Evolutionary conservation across 1,284 basidiomycete species (phyloP).

Genomic region (Heterobasidion irregulare): DNA sequence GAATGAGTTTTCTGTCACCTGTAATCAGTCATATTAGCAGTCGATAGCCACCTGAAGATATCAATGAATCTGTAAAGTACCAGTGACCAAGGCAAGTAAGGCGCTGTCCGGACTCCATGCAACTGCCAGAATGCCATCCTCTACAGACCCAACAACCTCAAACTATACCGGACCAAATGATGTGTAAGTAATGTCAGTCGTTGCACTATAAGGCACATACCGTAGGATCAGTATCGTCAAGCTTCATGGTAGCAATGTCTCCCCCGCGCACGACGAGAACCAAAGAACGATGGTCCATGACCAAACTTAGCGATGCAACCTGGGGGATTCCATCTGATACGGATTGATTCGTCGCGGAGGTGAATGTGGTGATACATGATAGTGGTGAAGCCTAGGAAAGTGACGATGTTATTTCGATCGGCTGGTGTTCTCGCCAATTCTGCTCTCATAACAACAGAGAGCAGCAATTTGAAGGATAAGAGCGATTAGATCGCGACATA

Average conservation of each 20-base stretch:
- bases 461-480: not conserved
- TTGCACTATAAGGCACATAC: constrained; percentile 21
- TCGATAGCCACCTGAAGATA: not conserved
- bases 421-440: no score
- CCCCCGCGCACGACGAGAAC: constrained; percentile 64
- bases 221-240: constrained; percentile 44
- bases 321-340: constrained; percentile 21
- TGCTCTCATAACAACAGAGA: no score
- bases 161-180: constrained; percentile 26
- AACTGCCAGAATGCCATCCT: constrained; percentile 77
- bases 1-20: constrained; percentile 76
- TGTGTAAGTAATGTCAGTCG: not conserved
- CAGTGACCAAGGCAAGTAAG: constrained; percentile 72
- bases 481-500: not conserved
- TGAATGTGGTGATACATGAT: constrained; percentile 15
- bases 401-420: no score
- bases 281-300: constrained; percentile 59
- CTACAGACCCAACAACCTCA: constrained; percentile 82
- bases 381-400: constrained; percentile 1
- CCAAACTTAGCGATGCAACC: constrained; percentile 53
- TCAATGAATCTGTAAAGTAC: constrained; percentile 27
- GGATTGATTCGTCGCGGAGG: constrained; percentile 9
- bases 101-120: constrained; percentile 91
- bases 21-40: not conserved
- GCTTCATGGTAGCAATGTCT: constrained; percentile 63